Conservation (phyloP, 495 filamentous ascomycete species). For the Trichodelitschia bisporula region DNA sequence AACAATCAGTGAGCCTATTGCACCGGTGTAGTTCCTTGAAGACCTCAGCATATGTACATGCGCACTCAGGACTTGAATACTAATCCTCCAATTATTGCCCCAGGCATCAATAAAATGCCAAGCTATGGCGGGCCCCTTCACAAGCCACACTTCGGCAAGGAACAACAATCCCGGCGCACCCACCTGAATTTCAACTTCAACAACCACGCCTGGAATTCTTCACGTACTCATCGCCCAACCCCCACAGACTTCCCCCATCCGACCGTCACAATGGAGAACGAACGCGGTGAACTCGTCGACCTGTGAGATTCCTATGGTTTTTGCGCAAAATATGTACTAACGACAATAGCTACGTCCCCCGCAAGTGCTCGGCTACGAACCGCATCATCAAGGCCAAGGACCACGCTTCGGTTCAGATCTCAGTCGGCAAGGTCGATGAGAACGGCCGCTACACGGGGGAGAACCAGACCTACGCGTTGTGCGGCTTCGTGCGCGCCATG, state of each 20-base stretch:
- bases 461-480: slow-evolving; percentile 91
- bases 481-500: slow-evolving; percentile 92
- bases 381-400: slow-evolving; percentile 96
- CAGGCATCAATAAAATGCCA: too few relatives aligned
- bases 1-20: too few relatives aligned
- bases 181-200: too few relatives aligned
- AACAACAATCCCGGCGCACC: too few relatives aligned
- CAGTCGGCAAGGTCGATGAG: slow-evolving; percentile 22
- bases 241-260: not conserved
- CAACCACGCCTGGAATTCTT: too few relatives aligned
- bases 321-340: slow-evolving; percentile 1
- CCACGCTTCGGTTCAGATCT: slow-evolving; percentile 21
- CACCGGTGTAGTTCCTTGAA: too few relatives aligned
- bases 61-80: too few relatives aligned
- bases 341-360: slow-evolving; percentile 98
- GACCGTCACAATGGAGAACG: slow-evolving; percentile 53
- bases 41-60: too few relatives aligned
- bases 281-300: slow-evolving; percentile 96
- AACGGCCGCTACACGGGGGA: slow-evolving; percentile 91
- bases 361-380: slow-evolving; percentile 35
- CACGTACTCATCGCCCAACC: not conserved
- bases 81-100: too few relatives aligned
- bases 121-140: too few relatives aligned
- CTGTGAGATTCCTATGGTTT: slow-evolving; percentile 35
- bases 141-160: too few relatives aligned